Percentiles rank a stretch among this genome's conserved stretches.
Conservation (phyloP, 1,284 basidiomycete species). For the Amylostereum chailletii region DNA sequence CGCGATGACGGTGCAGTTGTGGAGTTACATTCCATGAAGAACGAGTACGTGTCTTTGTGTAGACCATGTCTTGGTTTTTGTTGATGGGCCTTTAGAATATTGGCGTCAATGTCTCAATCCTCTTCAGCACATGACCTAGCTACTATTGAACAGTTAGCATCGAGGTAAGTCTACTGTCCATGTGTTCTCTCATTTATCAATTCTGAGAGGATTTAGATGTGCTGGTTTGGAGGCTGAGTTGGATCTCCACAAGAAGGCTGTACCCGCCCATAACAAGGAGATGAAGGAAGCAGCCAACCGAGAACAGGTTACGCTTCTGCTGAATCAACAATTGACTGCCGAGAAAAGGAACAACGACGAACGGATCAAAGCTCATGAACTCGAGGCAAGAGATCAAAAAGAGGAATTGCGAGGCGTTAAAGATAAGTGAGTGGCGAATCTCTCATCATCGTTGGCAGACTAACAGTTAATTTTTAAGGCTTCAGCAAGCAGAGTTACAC, state of each 20-base stretch:
- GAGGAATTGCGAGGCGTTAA: not conserved
- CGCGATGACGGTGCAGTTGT: not conserved
- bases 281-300: not conserved
- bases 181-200: conserved; percentile 1
- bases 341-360: not conserved
- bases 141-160: conserved; percentile 1
- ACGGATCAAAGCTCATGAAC: not conserved
- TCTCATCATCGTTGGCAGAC: not conserved
- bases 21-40: conserved; percentile 6
- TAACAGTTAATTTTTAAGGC: conserved; percentile 8
- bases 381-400: not conserved
- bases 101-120: conserved; percentile 3
- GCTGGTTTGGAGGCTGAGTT: not conserved
- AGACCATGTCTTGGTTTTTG: not conserved
- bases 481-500: conserved; percentile 21
- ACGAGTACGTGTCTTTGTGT: conserved; percentile 10
- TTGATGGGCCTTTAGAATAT: conserved; percentile 1
- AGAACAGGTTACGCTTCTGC: not conserved
- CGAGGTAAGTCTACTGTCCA: conserved; percentile 1
- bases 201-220: not conserved
- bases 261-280: not conserved
- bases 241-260: not conserved
- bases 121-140: conserved; percentile 4
- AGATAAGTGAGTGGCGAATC: not conserved
- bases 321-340: not conserved